These are phyloP conservation scores for Schizosaccharomyces osmophilus DNA, from an alignment of 805 yeast species.

Conservation along the genomic window DNA sequence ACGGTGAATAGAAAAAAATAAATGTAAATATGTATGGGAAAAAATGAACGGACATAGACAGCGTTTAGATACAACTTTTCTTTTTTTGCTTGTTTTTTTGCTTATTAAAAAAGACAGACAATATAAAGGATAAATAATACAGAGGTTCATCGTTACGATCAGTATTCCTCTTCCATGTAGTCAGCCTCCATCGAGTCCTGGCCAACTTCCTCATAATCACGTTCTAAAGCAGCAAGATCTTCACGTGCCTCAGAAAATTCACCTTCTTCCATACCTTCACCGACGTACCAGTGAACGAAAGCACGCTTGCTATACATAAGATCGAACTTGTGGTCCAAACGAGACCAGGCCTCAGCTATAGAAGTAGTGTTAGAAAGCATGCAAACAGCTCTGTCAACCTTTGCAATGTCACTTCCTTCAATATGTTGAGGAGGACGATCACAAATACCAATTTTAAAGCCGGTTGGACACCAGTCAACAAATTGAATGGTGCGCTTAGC, in stretches of 20 bases:
- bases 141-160: not conserved
- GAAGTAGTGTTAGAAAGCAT: constrained; percentile 96
- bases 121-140: not conserved
- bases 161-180: constrained; percentile 1
- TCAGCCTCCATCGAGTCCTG: constrained; percentile 48
- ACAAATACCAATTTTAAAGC: constrained; percentile 97
- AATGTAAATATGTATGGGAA: no score
- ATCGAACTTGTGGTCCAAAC: constrained; percentile 90
- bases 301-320: constrained; percentile 97
- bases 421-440: constrained; percentile 92
- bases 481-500: constrained; percentile 87
- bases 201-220: constrained; percentile 91
- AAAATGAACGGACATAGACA: no score
- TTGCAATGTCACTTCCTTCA: constrained; percentile 69
- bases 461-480: constrained; percentile 99
- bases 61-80: no score
- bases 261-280: constrained; percentile 99
- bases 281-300: constrained; percentile 97
- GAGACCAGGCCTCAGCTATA: constrained; percentile 95
- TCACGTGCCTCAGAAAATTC: constrained; percentile 97
- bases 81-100: not conserved
- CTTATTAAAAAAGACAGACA: not conserved
- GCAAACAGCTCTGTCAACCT: constrained; percentile 89
- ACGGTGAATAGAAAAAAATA: no score
- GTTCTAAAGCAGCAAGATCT: constrained; percentile 90